A percentile compares a stretch with the other conserved stretches of the same genome.
phyloP scores from a whole-genome alignment of 1,284 basidiomycete genomes.

The Xerocomus subilludens region DNA sequence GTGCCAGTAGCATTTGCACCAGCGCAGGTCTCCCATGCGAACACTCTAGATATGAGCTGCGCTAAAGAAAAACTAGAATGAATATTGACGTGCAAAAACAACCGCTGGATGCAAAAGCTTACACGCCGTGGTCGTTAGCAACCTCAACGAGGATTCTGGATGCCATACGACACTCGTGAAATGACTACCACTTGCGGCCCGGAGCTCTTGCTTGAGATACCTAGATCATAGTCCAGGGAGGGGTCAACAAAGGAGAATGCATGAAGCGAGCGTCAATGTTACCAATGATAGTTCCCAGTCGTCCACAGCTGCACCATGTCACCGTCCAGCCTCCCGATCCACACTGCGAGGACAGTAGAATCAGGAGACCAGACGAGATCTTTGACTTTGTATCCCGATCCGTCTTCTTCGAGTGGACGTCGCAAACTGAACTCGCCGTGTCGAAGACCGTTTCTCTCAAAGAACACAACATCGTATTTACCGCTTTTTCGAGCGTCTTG shows the following conservation, averaged over 20 bases:
- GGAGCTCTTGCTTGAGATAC: constrained; percentile 92
- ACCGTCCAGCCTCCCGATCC: constrained; percentile 76
- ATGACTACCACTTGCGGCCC: constrained; percentile 62
- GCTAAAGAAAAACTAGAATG: constrained; percentile 51
- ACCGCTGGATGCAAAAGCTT: constrained; percentile 45
- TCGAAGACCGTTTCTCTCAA: constrained; percentile 93
- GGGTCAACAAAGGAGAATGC: constrained; percentile 7
- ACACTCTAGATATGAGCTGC: constrained; percentile 70
- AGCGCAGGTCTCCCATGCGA: constrained; percentile 81
- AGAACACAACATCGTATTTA: constrained; percentile 91
- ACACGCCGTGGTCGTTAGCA: constrained; percentile 80
- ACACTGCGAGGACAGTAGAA: constrained; percentile 86
- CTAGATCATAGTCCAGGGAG: constrained; percentile 54
- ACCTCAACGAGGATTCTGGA: constrained; percentile 77
- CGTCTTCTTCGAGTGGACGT: constrained; percentile 54
- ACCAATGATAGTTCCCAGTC: constrained; percentile 97
- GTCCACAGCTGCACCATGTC: constrained; percentile 97
- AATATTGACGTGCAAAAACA: constrained; percentile 4
- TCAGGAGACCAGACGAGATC: constrained; percentile 91
- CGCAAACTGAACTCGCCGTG: constrained; percentile 90
- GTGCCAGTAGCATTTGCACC: constrained; percentile 86
- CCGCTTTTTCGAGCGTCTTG: constrained; percentile 75
- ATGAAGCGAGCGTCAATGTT: constrained; percentile 25
- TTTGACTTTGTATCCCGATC: constrained; percentile 75
- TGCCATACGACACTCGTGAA: constrained; percentile 88